Conservation (phyloP, 1,284 basidiomycete species). For the Waitea zeae region DNA sequence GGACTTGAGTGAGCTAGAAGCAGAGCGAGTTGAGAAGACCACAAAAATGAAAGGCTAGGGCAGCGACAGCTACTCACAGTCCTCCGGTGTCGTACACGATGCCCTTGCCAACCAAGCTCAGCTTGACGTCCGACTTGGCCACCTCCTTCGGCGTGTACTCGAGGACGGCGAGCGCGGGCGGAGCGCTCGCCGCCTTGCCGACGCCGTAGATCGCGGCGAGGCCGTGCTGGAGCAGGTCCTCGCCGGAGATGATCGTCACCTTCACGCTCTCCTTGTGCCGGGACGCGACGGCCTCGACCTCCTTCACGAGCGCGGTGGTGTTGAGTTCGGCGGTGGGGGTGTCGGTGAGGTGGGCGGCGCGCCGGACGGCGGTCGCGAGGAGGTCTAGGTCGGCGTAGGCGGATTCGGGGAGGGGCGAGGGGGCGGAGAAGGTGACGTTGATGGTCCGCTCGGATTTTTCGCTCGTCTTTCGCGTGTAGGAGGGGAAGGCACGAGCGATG, state of each 20-base stretch:
- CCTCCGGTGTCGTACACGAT: constrained; percentile 1
- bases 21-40: no score
- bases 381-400: neutral
- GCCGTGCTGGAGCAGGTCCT: neutral
- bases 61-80: no score
- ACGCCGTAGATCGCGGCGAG: constrained; percentile 1
- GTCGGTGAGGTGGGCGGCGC: neutral
- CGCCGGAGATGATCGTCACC: neutral
- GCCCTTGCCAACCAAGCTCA: neutral
- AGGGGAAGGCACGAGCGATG: neutral
- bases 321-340: neutral
- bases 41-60: no score
- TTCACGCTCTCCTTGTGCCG: neutral
- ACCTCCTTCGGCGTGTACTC: neutral
- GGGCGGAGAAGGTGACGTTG: neutral
- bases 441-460: neutral
- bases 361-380: neutral
- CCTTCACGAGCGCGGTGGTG: neutral
- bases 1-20: neutral
- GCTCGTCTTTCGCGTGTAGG: neutral
- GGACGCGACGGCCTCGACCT: neutral
- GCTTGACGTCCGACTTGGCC: neutral
- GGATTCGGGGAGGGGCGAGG: neutral
- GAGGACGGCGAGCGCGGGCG: constrained; percentile 1
- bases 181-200: neutral